Conservation (phyloP, 208 protist genomes). For the Naegleria lovaniensis region DNA sequence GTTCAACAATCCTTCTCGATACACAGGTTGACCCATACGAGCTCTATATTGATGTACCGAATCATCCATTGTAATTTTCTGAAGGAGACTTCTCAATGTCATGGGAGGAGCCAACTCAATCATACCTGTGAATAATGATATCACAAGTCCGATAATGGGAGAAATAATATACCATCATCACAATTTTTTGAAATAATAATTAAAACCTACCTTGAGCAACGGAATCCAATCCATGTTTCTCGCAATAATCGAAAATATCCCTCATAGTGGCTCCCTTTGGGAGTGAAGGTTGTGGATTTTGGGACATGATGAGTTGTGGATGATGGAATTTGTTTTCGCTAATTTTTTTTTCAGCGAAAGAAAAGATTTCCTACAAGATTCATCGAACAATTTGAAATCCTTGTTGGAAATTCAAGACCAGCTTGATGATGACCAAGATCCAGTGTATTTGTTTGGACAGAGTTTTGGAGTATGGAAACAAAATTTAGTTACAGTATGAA, state of each 20-base stretch:
- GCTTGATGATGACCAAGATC: too few relatives aligned
- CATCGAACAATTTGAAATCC: too few relatives aligned
- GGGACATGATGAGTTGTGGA: neutral
- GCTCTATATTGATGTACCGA: constrained; percentile 31
- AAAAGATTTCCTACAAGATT: too few relatives aligned
- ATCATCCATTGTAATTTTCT: constrained; percentile 22
- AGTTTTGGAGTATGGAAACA: too few relatives aligned
- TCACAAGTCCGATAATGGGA: neutral
- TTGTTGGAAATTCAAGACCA: too few relatives aligned
- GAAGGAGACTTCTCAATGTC: constrained; percentile 19
- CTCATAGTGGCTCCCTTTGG: constrained; percentile 36
- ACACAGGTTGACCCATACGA: constrained; percentile 34
- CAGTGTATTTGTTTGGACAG: too few relatives aligned
- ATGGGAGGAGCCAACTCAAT: constrained; percentile 35
- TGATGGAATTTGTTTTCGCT: too few relatives aligned
- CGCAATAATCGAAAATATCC: constrained; percentile 44
- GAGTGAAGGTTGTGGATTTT: neutral
- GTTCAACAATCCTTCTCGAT: constrained; percentile 27
- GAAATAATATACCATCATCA: neutral
- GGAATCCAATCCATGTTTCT: constrained; percentile 22
- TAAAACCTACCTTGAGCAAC: constrained; percentile 43
- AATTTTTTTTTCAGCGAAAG: too few relatives aligned
- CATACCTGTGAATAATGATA: neutral
- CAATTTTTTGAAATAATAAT: neutral
- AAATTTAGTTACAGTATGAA: too few relatives aligned